A percentile compares a stretch with the other conserved stretches of the same genome.
Evolutionary conservation across 1,139 yeast species (phyloP).

Genomic region (Zygosaccharomyces pseudobailii): DNA sequence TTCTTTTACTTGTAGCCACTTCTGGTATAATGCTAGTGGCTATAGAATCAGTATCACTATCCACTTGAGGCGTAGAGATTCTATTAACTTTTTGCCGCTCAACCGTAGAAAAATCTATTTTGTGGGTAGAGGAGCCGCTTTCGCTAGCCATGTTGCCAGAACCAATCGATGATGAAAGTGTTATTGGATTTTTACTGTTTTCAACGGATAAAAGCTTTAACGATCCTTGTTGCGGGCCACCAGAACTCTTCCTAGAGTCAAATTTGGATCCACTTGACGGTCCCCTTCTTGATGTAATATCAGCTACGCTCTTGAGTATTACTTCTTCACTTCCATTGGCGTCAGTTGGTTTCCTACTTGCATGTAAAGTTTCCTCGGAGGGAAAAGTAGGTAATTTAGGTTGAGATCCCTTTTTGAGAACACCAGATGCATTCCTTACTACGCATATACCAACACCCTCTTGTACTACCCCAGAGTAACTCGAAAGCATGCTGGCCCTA

Average conservation of each 20-base stretch:
- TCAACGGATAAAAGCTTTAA: conserved; percentile 13
- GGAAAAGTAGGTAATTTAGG: conserved; percentile 22
- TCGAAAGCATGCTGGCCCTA: conserved; percentile 41
- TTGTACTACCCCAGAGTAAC: conserved; percentile 44
- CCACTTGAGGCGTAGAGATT: conserved; percentile 3
- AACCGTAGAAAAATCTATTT: background rate
- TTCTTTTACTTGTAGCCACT: conserved; percentile 14
- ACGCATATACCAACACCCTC: conserved; percentile 43
- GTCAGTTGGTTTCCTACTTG: conserved; percentile 3
- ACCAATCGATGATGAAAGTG: conserved; percentile 25
- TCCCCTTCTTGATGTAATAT: conserved; percentile 7
- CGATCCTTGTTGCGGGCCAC: conserved; percentile 8
- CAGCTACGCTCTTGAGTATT: conserved; percentile 5
- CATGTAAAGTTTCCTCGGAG: conserved; percentile 13
- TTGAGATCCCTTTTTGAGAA: conserved; percentile 3
- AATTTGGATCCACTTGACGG: conserved; percentile 6
- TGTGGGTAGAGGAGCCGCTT: conserved; percentile 27
- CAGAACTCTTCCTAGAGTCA: conserved; percentile 4
- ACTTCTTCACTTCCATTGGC: conserved; percentile 6
- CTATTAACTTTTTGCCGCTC: background rate
- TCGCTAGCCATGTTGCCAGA: conserved; percentile 33
- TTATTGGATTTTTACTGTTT: conserved; percentile 11
- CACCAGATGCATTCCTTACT: conserved; percentile 22
- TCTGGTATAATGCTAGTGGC: conserved; percentile 28
- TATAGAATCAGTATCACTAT: conserved; percentile 21